Base-by-base conservation (phyloP, 164 flowering plant genomes). In the Malania oleifera region DNA sequence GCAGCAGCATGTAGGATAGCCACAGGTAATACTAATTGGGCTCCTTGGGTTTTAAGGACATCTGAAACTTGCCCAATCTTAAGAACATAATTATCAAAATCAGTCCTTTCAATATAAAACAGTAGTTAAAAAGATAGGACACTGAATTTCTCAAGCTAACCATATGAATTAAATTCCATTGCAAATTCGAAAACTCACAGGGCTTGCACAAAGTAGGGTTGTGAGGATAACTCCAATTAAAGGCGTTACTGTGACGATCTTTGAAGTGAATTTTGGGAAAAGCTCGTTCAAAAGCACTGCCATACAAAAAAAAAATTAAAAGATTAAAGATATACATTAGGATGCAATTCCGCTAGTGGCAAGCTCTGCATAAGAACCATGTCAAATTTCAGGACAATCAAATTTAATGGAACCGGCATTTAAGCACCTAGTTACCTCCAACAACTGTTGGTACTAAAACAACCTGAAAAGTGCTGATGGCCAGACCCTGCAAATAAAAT, bases 41-140 rank as follows among this genome's bases (percentile, higher is more conserved):
- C 73, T 29, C 97, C 99, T 76, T 88, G 95, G 51, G 91, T 57
- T 77, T 86, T 91, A 72, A 95, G 76, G 60, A 91, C 95, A 1
- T 86, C 95, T 34, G 96, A 48, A 62, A 95, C 96, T 91, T 91
- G 97, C 57, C 96, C 97, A 70, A 95, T 95, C 97, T 91, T 61
- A 28, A 47, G 47, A 37, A 45, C 47, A 67, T 25, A 67, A 1
- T 24, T 40, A 22, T 24, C 17, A 44, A 22, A 54, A 49, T 78
- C 29, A 68, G 70, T 38, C 41, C 35, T 52, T 64, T 56, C 12
- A 11, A 19, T 7, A 25, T 20, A 39, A 48, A 61, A 19, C 22
- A 50, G 52, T 24, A 38, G 17, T 43, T 12, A 25, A 37, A n/a
- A 26, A 18, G 37, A 52, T 14, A 22, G 2, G 23, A 12, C 49